Base-by-base conservation (phyloP, 1,139 yeast species). In the Martiniozyma asiatica region DNA sequence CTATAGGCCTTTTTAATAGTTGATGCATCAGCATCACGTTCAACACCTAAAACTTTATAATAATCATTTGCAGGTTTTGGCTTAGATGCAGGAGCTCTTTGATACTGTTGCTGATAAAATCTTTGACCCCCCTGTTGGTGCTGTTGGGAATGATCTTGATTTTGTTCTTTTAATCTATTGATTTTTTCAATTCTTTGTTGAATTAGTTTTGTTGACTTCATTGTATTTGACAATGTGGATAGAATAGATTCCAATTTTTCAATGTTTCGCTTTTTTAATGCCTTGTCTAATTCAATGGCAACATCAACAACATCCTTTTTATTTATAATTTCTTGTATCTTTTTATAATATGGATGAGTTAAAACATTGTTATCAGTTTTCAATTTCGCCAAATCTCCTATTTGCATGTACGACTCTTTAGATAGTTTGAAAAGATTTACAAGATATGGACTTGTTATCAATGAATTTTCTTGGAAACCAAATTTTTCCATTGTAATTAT, bases 1-100 rank as follows among this genome's bases (percentile, higher is more conserved):
- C 95, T 63, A 54, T 84, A 80, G 0, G 94, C 94, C 49, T 73
- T 78, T 45, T 79, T 80, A 41, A 89, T 77, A 9, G 81, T 78
- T 41, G 68, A 66, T 1, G 72, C 76, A 37, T 71, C 75, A 0
- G 96, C 94, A 40, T 70, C 69, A 33, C 66, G 62, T 1, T 73
- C 43, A 7, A 87, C 66, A 15, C 74, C 94, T 10, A 89, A 59
- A 4, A 81, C 64, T 48, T 81, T 82, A 55, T 89, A 89, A 48
- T 82, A 82, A 51, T 89, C 95, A 36, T 69, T 71, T 35, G 68
- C 63, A 2, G 59, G 62, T 22, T 47, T 54, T 19, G 56, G 65
- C 23, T 8, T 14, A n/a, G 20, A 4, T 9, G 24, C 27, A 3
- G 19, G 18, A 8, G 13, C 23, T 9, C 20, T 20, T 18, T 16